Evolutionary conservation across 495 filamentous ascomycete species (phyloP).

Genomic region (Eremomyces bilateralis): DNA sequence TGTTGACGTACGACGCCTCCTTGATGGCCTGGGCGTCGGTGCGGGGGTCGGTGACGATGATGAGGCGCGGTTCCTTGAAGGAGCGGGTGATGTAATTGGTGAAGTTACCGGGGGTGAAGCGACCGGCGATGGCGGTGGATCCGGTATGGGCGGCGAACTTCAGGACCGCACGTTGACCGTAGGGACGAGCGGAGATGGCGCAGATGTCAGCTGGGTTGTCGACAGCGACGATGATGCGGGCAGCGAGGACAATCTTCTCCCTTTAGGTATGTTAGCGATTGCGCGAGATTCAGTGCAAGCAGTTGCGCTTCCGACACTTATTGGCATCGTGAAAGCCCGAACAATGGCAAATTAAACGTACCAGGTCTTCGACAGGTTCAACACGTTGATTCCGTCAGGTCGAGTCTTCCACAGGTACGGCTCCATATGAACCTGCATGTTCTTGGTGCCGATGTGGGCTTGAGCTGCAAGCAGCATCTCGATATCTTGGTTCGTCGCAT

Average conservation of each 20-base stretch:
- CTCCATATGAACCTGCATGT: conserved; percentile 97
- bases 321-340: background rate
- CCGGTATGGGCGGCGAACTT: conserved; percentile 98
- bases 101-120: conserved; percentile 99
- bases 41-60: conserved; percentile 97
- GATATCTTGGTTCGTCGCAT: conserved; percentile 72
- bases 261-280: conserved; percentile 32
- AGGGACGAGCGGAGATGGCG: conserved; percentile 97
- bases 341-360: conserved; percentile 24
- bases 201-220: conserved; percentile 99
- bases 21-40: conserved; percentile 99
- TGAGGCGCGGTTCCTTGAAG: conserved; percentile 99
- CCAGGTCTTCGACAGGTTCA: conserved; percentile 99
- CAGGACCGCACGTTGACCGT: conserved; percentile 95
- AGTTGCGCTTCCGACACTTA: background rate
- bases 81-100: conserved; percentile 99
- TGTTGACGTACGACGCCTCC: conserved; percentile 99
- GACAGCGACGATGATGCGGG: conserved; percentile 93
- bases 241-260: conserved; percentile 98
- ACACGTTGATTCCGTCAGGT: conserved; percentile 88
- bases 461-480: conserved; percentile 97
- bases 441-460: conserved; percentile 94
- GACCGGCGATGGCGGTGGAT: conserved; percentile 92
- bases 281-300: background rate
- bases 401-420: conserved; percentile 99